Evolutionary conservation across 106 monocot species (phyloP), one percentile per base, ranked within the genome.

Genomic region (Cymbidium sinense): DNA sequence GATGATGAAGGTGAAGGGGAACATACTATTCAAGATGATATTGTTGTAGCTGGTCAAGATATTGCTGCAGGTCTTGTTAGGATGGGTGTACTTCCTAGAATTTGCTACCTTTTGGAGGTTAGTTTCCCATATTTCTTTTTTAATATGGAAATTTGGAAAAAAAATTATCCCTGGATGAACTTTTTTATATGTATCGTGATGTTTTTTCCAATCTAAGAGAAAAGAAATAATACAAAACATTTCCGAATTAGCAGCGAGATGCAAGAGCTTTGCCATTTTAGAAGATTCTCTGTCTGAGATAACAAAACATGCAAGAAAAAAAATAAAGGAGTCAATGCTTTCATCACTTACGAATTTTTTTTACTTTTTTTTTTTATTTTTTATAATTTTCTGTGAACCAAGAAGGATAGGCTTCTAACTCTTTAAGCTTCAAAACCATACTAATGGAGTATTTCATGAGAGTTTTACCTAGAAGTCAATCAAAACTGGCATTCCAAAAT

Each of bases 21-120:
- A 18, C 80, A 72, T 79, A 99, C 95, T 58, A 87, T 99, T 61
- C 86, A 90, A 81, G 95, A 99, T 79, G 99, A 99, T 79, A 75
- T 99, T 76, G 80, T 85, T 83, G 87, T 99, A 64, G 85, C 92
- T 81, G 92, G 86, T 74, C 99, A 95, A 84, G 99, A 99, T 89
- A 71, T 95, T 84, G 90, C 90, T 83, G 94, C 92, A 73, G 99
- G 99, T 41, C 81, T 99, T 11, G 75, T 99, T 70, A 87, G 99
- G 85, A 99, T 99, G 99, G 92, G 92, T 72, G 82, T 99, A 75
- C 88, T 99, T 81, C 89, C 92, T 28, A 86, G 95, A 76, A 99
- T 95, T 78, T 90, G 94, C 83, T 95, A 87, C 70, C 95, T 95
- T 84, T 84, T 99, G 75, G 99, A 99, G 90, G 99, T 99, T 37